Base-by-base conservation (phyloP, 1,284 basidiomycete genomes). In the Marasmius tenuissimus region DNA sequence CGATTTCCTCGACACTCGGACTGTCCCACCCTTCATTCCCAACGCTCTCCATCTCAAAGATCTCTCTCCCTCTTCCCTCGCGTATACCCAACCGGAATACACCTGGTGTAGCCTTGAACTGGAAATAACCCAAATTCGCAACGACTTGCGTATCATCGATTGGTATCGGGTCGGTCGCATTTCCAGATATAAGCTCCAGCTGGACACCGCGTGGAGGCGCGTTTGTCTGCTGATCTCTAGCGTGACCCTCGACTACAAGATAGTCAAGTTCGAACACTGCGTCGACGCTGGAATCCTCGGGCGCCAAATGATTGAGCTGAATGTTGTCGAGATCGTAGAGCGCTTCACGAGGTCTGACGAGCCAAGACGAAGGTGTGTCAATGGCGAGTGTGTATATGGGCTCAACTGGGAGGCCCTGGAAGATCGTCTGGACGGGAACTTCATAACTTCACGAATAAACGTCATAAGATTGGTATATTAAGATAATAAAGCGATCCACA, bases 271-370 rank as follows among this genome's bases (percentile, higher is more conserved):
- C 87, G 77, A 97, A 98, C 37, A 89, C 76, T 0, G 91, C 91
- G 61, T 93, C 86, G n/a, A 98, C 82, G 59, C 90, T 74, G 16
- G 81, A 78, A 55, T 92, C 85, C 34, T 81, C 77, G 0, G 79
- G 75, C 1, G 85, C 80, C 2, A 96, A 79, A 45, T 85, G 84
- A 4, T 83, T 82, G 7, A 98, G 85, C 48, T 96, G 91, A 60
- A 99, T 92, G 71, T 99, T 99, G 78, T 99, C 97, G 27, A 99
- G 86, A 73, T 99, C 97, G 67, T 97, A 94, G 0, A 92, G 80
- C 0, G 96, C 93, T 70, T 95, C 88, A 22, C 86, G 85, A 0
- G 97, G 96, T 54, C 94, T 91, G 14, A 96, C 93, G 18, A 98
- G 85, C 96, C 97, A 98, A 0, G 96, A 86, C 0, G 88, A 83